These are phyloP conservation scores for Termitomyces sp. DNA, from an alignment of 768 basidiomycete genomes.

Conservation along the genomic window DNA sequence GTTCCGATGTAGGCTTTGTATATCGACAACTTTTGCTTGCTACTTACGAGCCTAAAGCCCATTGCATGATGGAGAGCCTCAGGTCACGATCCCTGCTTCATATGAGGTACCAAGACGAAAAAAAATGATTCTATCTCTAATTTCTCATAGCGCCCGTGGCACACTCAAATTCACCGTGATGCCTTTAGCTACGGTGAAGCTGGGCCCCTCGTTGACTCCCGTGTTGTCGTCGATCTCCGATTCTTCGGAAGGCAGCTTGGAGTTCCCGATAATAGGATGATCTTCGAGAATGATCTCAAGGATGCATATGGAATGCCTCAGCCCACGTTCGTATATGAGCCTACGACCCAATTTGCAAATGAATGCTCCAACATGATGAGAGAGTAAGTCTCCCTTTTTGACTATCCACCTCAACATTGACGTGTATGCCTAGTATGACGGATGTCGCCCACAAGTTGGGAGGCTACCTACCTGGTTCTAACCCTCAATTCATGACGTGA, in stretches of 20 bases:
- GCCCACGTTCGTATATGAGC: not conserved
- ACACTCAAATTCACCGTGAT: constrained; percentile 28
- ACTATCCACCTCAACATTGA: not conserved
- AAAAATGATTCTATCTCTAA: not conserved
- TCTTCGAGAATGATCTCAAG: not conserved
- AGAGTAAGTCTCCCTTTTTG: not conserved
- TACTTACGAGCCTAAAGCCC: no score
- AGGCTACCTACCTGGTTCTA: not conserved
- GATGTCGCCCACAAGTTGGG: not conserved
- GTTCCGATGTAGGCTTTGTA: not conserved
- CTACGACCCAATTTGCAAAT: not conserved
- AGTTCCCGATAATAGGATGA: not conserved
- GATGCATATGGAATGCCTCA: not conserved
- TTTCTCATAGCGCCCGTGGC: constrained; percentile 18
- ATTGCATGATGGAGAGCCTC: not conserved
- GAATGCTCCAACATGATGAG: not conserved
- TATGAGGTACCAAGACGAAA: not conserved
- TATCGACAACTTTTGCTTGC: no score
- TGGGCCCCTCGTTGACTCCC: constrained; percentile 20
- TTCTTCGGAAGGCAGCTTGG: not conserved
- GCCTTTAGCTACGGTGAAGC: constrained; percentile 29
- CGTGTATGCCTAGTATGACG: not conserved
- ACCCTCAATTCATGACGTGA: not conserved
- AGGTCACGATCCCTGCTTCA: not conserved
- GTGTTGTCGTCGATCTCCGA: constrained; percentile 21